Conservation (phyloP, 1,139 yeast genomes). For the Sugiyamaella japonica region DNA sequence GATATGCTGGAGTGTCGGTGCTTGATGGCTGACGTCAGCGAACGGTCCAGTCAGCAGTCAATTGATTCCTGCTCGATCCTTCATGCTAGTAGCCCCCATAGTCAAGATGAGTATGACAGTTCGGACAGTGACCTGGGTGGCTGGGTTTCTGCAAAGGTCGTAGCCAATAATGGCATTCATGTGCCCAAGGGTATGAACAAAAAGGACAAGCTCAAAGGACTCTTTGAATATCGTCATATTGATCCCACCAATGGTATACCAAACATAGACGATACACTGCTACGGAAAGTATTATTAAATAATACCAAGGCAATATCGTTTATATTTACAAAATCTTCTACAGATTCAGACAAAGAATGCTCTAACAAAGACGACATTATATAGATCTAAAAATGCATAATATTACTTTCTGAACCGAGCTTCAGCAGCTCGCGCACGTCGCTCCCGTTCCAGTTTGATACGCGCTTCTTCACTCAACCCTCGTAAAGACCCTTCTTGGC, state of each 20-base stretch:
- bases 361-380: no score
- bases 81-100: constrained; percentile 29
- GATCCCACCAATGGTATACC: constrained; percentile 43
- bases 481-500: constrained; percentile 29
- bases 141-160: constrained; percentile 52
- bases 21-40: constrained; percentile 14
- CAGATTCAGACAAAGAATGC: not conserved
- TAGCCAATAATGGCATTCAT: constrained; percentile 33
- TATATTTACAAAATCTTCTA: constrained; percentile 23
- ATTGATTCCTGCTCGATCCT: not conserved
- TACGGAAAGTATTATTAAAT: constrained; percentile 10
- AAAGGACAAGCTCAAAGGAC: constrained; percentile 49
- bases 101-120: constrained; percentile 26
- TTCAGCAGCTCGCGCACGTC: constrained; percentile 95
- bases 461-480: constrained; percentile 67
- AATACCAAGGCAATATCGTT: constrained; percentile 16
- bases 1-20: constrained; percentile 78
- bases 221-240: constrained; percentile 62
- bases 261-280: constrained; percentile 16
- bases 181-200: constrained; percentile 28
- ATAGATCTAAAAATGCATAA: not conserved
- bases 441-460: constrained; percentile 81
- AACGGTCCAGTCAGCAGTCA: not conserved
- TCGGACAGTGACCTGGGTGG: constrained; percentile 36
- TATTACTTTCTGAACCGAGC: constrained; percentile 59